A percentile compares a stretch with the other conserved stretches of the same genome.
Conservation (phyloP, 2,329 filamentous ascomycete genomes). For the Xylaria sp. region DNA sequence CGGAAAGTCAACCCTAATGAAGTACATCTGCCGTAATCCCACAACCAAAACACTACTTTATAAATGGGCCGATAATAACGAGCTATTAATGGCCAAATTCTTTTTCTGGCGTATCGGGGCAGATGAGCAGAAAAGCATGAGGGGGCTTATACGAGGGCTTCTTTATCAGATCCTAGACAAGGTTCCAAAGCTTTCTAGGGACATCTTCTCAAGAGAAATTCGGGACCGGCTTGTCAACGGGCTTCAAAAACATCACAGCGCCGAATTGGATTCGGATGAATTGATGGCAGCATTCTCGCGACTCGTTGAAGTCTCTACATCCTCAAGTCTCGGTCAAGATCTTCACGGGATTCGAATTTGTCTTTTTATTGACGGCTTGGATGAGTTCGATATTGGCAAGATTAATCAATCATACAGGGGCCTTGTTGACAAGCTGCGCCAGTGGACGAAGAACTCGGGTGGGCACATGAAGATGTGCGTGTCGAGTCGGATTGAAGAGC, state of each 20-base stretch:
- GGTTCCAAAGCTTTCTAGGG: conserved; percentile 10
- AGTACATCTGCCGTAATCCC: conserved; percentile 12
- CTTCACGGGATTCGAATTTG: conserved; percentile 20
- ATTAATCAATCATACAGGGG: conserved; percentile 6
- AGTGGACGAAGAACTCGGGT: conserved; percentile 6
- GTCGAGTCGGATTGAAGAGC: conserved; percentile 12
- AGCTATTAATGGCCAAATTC: conserved; percentile 14
- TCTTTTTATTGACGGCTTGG: conserved; percentile 23
- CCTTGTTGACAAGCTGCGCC: conserved; percentile 4
- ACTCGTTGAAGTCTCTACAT: conserved; percentile 3
- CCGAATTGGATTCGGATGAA: not conserved
- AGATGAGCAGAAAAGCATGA: conserved; percentile 5
- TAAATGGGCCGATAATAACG: not conserved
- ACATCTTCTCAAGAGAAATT: not conserved
- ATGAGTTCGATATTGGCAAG: conserved; percentile 14
- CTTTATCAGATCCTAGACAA: conserved; percentile 5
- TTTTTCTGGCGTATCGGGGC: conserved; percentile 19
- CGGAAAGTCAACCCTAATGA: conserved; percentile 25
- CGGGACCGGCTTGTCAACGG: not conserved
- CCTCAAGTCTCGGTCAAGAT: not conserved
- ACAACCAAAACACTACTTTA: not conserved
- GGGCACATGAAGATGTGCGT: conserved; percentile 20
- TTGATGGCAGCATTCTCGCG: conserved; percentile 11
- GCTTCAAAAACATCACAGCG: not conserved
- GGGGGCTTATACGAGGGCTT: conserved; percentile 13